These are phyloP conservation scores for Lactarius trivialis DNA, from an alignment of 768 basidiomycete species.

Conservation along the genomic window DNA sequence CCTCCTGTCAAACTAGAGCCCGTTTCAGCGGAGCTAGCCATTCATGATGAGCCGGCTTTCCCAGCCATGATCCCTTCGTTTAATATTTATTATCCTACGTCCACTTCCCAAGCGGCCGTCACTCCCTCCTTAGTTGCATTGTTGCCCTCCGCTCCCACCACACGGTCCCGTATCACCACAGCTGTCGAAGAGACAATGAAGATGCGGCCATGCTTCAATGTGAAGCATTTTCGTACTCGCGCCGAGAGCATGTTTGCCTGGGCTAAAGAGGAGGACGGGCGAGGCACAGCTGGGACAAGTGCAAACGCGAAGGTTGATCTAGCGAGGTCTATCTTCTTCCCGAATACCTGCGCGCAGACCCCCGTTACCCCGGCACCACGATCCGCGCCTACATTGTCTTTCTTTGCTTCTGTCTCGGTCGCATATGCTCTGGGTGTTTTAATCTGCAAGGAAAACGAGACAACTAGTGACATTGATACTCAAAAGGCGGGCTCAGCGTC, in stretches of 20 bases:
- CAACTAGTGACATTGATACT: slow-evolving; percentile 6
- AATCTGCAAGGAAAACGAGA: slow-evolving; percentile 22
- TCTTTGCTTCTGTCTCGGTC: slow-evolving; percentile 22
- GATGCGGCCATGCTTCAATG: slow-evolving; percentile 46
- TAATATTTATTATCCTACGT: slow-evolving; percentile 20
- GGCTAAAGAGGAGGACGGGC: slow-evolving; percentile 32
- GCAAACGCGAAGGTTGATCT: slow-evolving; percentile 18
- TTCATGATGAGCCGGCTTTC: slow-evolving; percentile 25
- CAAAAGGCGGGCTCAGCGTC: slow-evolving; percentile 3
- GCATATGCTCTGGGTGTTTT: slow-evolving; percentile 22
- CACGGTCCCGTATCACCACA: slow-evolving; percentile 35
- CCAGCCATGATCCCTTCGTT: slow-evolving; percentile 11
- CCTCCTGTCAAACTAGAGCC: slow-evolving; percentile 20
- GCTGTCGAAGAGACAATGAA: slow-evolving; percentile 38
- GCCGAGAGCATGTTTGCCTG: slow-evolving; percentile 40
- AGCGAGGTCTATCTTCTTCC: slow-evolving; percentile 21
- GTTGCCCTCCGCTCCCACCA: slow-evolving; percentile 36
- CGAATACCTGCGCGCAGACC: slow-evolving; percentile 1
- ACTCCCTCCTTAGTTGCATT: slow-evolving; percentile 34
- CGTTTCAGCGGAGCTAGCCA: slow-evolving; percentile 5
- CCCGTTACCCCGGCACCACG: neutral
- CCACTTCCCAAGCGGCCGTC: slow-evolving; percentile 29
- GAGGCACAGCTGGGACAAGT: slow-evolving; percentile 1
- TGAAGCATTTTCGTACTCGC: slow-evolving; percentile 41
- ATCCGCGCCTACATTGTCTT: slow-evolving; percentile 19